Conservation (phyloP, 148 eudicot genomes). For the Nepenthes gracilis region DNA sequence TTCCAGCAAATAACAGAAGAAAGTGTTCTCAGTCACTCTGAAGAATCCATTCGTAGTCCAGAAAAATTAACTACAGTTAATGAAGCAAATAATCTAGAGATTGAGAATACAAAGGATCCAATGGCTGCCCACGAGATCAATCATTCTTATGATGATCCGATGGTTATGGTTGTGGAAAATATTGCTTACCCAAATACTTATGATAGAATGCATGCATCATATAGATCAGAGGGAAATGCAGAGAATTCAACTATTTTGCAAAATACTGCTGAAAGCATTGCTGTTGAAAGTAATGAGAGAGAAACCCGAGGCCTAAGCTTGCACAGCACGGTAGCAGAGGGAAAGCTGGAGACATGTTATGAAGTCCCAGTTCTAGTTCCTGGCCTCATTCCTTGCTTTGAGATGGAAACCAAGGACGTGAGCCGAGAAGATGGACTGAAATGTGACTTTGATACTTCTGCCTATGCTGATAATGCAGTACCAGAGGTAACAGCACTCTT, state of each 20-base stretch:
- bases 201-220: too few species aligned
- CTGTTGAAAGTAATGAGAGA: neutral
- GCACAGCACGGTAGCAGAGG: slow-evolving; percentile 1
- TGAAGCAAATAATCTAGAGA: slow-evolving; percentile 9
- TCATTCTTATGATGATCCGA: too few species aligned
- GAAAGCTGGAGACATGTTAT: slow-evolving; percentile 7
- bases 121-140: neutral
- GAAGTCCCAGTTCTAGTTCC: slow-evolving; percentile 38
- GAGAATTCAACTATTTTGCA: too few species aligned
- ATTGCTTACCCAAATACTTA: too few species aligned
- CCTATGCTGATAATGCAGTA: too few species aligned
- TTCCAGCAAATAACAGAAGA: slow-evolving; percentile 27
- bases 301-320: neutral
- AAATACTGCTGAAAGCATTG: neutral
- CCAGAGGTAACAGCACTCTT: too few species aligned
- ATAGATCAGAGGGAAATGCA: too few species aligned
- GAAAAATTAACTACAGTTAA: slow-evolving; percentile 3
- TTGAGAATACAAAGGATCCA: neutral
- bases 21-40: neutral
- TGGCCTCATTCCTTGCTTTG: slow-evolving; percentile 19
- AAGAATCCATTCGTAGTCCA: slow-evolving; percentile 3
- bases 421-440: too few species aligned
- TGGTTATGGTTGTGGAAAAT: too few species aligned
- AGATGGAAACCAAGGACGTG: neutral
- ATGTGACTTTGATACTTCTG: too few species aligned